A percentile compares a stretch with the other conserved stretches of the same genome.
phyloP scores from a whole-genome alignment of 352 stramenopile species.

The Globisporangium carolinianum region DNA sequence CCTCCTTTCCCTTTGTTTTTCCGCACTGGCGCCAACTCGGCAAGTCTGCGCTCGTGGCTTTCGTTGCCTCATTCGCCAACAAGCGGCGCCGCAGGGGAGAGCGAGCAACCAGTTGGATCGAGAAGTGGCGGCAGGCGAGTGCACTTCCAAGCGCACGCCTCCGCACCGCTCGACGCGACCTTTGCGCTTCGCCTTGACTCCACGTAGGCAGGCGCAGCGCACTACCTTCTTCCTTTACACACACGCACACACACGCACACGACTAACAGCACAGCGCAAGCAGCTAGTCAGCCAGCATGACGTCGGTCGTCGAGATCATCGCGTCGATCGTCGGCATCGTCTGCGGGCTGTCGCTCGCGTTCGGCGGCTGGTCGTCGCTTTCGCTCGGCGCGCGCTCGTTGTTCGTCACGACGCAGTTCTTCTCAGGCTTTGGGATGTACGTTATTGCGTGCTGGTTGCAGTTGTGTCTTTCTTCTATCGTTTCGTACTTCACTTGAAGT shows the following conservation, averaged over 20 bases:
- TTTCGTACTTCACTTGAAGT: constrained; percentile 3
- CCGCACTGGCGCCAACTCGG: too few species aligned
- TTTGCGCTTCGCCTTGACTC: not conserved
- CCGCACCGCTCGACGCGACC: too few species aligned
- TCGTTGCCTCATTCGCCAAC: not conserved
- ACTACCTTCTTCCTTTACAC: constrained; percentile 23
- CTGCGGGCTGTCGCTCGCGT: constrained; percentile 77
- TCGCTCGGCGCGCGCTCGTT: constrained; percentile 79
- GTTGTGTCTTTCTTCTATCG: not conserved
- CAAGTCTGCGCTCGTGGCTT: not conserved
- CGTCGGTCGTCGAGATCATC: constrained; percentile 51
- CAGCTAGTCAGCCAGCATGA: constrained; percentile 6
- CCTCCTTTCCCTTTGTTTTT: too few species aligned
- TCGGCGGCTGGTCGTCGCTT: constrained; percentile 80
- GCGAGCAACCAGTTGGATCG: constrained; percentile 13
- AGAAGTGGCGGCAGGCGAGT: too few species aligned
- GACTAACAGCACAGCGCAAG: constrained; percentile 5
- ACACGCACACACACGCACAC: not conserved
- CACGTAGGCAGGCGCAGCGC: not conserved
- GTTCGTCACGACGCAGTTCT: constrained; percentile 75
- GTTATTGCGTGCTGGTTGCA: constrained; percentile 9
- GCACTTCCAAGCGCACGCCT: too few species aligned
- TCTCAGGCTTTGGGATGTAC: constrained; percentile 82
- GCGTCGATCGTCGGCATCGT: constrained; percentile 72
- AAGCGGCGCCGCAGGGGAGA: constrained; percentile 1